These are phyloP conservation scores for Prillingera fragicola DNA, from an alignment of 1,284 basidiomycete genomes.

Conservation along the genomic window DNA sequence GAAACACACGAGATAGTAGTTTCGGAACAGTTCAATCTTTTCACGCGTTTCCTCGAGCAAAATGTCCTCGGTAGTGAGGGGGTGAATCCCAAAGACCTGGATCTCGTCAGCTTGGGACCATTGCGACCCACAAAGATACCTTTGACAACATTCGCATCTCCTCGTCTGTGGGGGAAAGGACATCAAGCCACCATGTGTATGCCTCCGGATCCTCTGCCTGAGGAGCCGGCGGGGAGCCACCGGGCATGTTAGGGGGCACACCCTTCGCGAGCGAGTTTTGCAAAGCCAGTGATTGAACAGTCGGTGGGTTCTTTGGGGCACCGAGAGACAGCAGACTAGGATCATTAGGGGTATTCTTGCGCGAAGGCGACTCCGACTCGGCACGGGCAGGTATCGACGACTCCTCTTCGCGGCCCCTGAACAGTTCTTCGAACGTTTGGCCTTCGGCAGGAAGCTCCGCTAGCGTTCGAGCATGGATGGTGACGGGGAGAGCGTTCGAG, in stretches of 20 bases:
- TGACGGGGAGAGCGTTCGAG: constrained; percentile 84
- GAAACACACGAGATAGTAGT: constrained; percentile 99
- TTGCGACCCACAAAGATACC: no score
- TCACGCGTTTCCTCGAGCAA: constrained; percentile 99
- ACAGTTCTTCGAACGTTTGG: constrained; percentile 88
- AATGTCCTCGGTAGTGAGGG: constrained; percentile 98
- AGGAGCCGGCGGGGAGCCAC: constrained; percentile 5
- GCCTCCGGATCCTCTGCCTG: constrained; percentile 53
- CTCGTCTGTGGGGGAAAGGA: constrained; percentile 89
- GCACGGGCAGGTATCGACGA: neutral
- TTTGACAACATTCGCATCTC: constrained; percentile 97
- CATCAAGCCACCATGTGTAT: constrained; percentile 97
- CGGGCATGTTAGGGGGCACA: constrained; percentile 7
- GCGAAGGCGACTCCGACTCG: neutral
- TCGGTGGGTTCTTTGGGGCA: constrained; percentile 1
- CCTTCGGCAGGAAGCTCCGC: constrained; percentile 91
- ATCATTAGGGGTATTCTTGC: constrained; percentile 11
- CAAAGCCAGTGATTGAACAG: neutral
- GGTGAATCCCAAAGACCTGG: constrained; percentile 94
- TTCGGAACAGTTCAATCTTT: constrained; percentile 98
- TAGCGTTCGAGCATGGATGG: constrained; percentile 89
- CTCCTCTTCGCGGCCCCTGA: constrained; percentile 48
- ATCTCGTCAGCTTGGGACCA: neutral
- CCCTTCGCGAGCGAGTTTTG: constrained; percentile 3
- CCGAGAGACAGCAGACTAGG: constrained; percentile 8